Conservation (phyloP, 352 stramenopile genomes). For the Globisporangium carolinianum region DNA sequence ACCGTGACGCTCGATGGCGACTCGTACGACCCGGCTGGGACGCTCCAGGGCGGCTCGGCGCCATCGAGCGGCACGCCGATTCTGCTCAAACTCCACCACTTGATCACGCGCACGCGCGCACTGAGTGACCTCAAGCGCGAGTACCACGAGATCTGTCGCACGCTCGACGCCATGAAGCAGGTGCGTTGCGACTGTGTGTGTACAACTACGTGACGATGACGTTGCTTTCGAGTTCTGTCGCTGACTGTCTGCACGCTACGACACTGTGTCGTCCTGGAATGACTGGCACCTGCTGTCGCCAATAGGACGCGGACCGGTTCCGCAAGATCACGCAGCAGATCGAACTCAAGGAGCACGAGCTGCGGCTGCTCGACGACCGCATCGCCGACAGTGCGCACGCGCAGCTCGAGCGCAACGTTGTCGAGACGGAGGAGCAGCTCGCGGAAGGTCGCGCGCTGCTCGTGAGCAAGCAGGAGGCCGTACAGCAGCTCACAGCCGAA, state of each 20-base stretch:
- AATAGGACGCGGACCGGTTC: conserved; percentile 62
- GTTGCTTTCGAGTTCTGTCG: background rate
- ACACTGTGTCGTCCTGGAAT: too few species aligned
- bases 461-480: conserved; percentile 51
- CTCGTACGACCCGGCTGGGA: conserved; percentile 96
- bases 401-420: conserved; percentile 70
- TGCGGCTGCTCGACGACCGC: conserved; percentile 68
- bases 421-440: conserved; percentile 67
- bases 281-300: background rate
- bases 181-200: conserved; percentile 11
- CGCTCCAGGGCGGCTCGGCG: conserved; percentile 89
- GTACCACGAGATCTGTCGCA: conserved; percentile 48
- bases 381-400: conserved; percentile 75
- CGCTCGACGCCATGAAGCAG: conserved; percentile 66
- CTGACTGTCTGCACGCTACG: background rate
- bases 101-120: conserved; percentile 64
- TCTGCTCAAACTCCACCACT: conserved; percentile 72
- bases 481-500: conserved; percentile 72
- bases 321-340: conserved; percentile 68
- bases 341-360: conserved; percentile 80
- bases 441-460: conserved; percentile 54
- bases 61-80: conserved; percentile 69
- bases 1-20: conserved; percentile 98
- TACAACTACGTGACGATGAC: background rate
- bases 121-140: conserved; percentile 65